These are phyloP conservation scores for Fistulifera solaris DNA, from an alignment of 108 stramenopile genomes.

Conservation along the genomic window DNA sequence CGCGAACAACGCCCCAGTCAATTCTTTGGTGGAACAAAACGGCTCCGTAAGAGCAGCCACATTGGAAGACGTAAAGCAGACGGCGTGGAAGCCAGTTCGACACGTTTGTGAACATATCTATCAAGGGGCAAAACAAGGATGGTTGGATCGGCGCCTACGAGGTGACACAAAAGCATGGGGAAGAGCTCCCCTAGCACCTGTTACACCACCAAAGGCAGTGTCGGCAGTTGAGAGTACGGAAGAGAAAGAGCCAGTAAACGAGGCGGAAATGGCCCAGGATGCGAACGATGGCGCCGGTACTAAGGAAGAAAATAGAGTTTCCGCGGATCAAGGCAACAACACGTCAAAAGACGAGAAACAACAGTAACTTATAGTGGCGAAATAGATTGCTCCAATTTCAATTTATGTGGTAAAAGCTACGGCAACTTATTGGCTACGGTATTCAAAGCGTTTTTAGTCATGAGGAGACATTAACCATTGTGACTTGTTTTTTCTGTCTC, in stretches of 20 bases:
- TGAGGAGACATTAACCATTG: too few species aligned
- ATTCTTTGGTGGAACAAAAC: slow-evolving; percentile 67
- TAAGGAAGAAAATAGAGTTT: neutral
- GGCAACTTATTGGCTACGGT: too few species aligned
- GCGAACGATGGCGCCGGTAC: neutral
- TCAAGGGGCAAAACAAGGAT: slow-evolving; percentile 58
- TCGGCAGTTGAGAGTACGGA: slow-evolving; percentile 12
- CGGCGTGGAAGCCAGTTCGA: slow-evolving; percentile 67
- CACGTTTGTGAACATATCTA: slow-evolving; percentile 59
- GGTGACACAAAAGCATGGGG: slow-evolving; percentile 67
- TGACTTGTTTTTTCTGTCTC: too few species aligned
- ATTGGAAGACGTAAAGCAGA: slow-evolving; percentile 55
- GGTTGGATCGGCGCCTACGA: slow-evolving; percentile 50
- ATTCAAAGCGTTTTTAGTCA: too few species aligned
- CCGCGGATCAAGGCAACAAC: slow-evolving; percentile 7
- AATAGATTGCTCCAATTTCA: neutral
- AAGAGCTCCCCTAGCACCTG: slow-evolving; percentile 16
- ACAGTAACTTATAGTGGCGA: slow-evolving; percentile 4
- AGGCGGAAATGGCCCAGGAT: slow-evolving; percentile 10
- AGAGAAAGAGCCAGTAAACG: slow-evolving; percentile 5
- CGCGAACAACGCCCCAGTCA: slow-evolving; percentile 30
- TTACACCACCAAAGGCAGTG: neutral
- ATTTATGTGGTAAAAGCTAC: too few species aligned
- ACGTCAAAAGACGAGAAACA: slow-evolving; percentile 3
- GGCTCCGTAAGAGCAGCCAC: slow-evolving; percentile 60